Conservation (phyloP, 1,284 basidiomycete species). For the Polyporus tsugae region DNA sequence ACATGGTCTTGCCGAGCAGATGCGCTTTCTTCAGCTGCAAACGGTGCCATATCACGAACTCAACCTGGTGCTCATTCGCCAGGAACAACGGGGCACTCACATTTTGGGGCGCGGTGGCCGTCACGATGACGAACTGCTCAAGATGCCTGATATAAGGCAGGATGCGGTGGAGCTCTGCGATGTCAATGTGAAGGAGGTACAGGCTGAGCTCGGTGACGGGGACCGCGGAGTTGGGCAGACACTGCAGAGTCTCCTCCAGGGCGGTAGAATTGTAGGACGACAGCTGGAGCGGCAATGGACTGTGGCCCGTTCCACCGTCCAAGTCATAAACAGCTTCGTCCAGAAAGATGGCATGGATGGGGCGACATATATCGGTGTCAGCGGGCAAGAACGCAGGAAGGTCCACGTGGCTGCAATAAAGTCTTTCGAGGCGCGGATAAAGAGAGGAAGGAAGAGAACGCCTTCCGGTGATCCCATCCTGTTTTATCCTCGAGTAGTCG, state of each 20-base stretch:
- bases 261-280: background rate
- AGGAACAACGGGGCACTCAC: background rate
- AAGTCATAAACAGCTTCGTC: background rate
- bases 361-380: background rate
- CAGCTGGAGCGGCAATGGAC: background rate
- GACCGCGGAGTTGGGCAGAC: background rate
- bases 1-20: background rate
- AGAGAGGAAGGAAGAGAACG: background rate
- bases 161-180: background rate
- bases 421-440: background rate
- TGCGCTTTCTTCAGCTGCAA: background rate
- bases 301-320: background rate
- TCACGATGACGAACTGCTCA: background rate
- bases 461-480: background rate
- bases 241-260: background rate
- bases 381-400: background rate
- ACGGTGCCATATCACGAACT: background rate
- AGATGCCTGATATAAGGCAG: background rate
- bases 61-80: background rate
- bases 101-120: background rate
- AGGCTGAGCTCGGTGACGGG: constrained; percentile 1
- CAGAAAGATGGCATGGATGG: background rate
- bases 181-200: background rate
- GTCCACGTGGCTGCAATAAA: background rate
- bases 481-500: background rate